A percentile compares a stretch with the other conserved stretches of the same genome.
phyloP scores from a whole-genome alignment of 2,329 filamentous ascomycete genomes.

The Botrytis squamosa region DNA sequence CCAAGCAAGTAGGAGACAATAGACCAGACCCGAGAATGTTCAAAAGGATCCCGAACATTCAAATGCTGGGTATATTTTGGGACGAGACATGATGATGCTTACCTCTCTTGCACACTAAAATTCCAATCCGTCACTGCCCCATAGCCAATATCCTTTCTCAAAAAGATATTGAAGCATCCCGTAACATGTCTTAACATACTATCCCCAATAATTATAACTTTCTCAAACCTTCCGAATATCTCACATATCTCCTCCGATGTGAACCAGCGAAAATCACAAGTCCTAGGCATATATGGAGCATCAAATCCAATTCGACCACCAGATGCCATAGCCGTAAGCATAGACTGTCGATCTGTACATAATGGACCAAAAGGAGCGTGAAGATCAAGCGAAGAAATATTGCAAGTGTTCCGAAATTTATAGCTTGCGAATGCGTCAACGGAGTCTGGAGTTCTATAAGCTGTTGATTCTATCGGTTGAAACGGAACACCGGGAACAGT shows the following conservation, averaged over 20 bases:
- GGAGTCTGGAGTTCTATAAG: conserved; percentile 26
- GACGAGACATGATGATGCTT: not conserved
- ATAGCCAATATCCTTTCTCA: conserved; percentile 48
- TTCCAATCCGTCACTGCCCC: conserved; percentile 52
- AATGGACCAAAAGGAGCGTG: conserved; percentile 41
- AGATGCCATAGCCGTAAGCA: conserved; percentile 41
- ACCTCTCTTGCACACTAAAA: conserved; percentile 45
- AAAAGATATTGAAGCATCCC: conserved; percentile 47
- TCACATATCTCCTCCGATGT: conserved; percentile 47
- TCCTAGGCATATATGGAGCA: conserved; percentile 46
- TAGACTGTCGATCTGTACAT: conserved; percentile 41
- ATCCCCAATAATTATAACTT: conserved; percentile 48
- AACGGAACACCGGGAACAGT: conserved; percentile 25
- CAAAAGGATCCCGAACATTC: not conserved
- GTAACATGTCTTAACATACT: conserved; percentile 51
- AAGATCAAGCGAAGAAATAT: conserved; percentile 47
- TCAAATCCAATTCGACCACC: conserved; percentile 48
- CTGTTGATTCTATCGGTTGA: conserved; percentile 25
- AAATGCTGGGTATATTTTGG: no score
- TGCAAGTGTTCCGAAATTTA: conserved; percentile 46
- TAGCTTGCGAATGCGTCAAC: conserved; percentile 44
- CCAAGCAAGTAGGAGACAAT: no score
- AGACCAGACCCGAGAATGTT: not conserved
- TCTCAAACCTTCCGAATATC: conserved; percentile 47
- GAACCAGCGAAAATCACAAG: conserved; percentile 50